Evolutionary conservation across 805 yeast genomes (phyloP), one percentile per base, ranked within the genome.

Genomic region (Saccharomycopsis sp.): DNA sequence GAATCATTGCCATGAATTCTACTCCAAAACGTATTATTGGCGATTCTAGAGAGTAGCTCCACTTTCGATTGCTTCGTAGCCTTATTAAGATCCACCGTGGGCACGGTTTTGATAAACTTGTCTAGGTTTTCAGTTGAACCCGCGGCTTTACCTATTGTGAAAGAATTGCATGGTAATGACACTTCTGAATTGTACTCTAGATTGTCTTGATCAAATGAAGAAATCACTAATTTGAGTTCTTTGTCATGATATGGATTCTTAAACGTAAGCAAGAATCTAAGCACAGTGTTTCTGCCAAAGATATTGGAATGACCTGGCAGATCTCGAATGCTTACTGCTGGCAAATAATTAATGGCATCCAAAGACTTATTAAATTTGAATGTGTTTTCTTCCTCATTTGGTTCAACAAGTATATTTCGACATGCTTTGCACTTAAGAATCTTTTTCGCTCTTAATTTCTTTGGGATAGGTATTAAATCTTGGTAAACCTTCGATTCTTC

Each of bases 371-470:
- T 13, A 28, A 54, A 55, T 40, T 54, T 56, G 3, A 54, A 46
- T 3, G 58, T 47, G 24, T 16, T 26, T 3, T 31, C 26, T 34
- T 56, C 60, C 4, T 43, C 16, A 31, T 51, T 53, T 4, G 60
- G 58, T 24, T 41, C 23, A 2, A 49, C 43, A 23, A 59, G 29
- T 6, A 32, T 34, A 7, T 44, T 13, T 22, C 57, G 31, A 41
- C 64, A 58, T 13, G 47, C 44, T 44, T 49, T 54, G 44, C 62
- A 60, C n/a, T 40, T 45, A 17, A 47, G 13, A 1, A 43, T 46
- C 21, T 49, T 36, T 23, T 51, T 51, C 2, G 55, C 40, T 13
- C 46, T 19, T 2, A 61, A 44, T 4, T 29, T 32, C 37, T 52
- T 59, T 6, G 51, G 47, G 13, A 47, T 34, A 1, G 64, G 65